Evolutionary conservation across 768 basidiomycete genomes (phyloP).

Genomic region (Hebeloma cylindrosporum): DNA sequence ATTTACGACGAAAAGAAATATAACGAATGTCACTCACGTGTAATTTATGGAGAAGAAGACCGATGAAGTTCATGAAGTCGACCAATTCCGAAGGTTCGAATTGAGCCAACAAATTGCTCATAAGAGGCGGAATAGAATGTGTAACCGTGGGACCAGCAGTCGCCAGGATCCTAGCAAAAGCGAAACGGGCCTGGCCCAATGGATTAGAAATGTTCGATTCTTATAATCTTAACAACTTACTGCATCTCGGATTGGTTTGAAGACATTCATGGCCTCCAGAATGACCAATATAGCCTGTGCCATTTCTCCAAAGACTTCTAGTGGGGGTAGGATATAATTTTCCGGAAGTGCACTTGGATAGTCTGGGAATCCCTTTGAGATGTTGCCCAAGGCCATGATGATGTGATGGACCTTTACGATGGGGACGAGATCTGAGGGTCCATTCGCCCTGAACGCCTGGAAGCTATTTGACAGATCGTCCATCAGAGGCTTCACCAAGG

Average conservation of each 20-base stretch:
- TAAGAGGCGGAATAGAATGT: slow-evolving; percentile 83
- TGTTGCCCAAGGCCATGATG: slow-evolving; percentile 91
- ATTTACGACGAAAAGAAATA: neutral
- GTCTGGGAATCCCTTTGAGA: slow-evolving; percentile 96
- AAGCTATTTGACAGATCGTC: slow-evolving; percentile 63
- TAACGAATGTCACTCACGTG: slow-evolving; percentile 59
- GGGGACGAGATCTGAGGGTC: slow-evolving; percentile 66
- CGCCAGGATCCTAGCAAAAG: slow-evolving; percentile 90
- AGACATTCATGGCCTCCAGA: slow-evolving; percentile 83
- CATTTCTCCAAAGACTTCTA: slow-evolving; percentile 80
- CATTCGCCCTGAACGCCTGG: slow-evolving; percentile 52
- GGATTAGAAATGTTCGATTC: neutral
- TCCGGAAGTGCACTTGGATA: slow-evolving; percentile 69
- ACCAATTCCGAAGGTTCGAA: slow-evolving; percentile 91
- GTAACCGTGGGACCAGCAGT: slow-evolving; percentile 87
- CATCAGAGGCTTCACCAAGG: slow-evolving; percentile 81
- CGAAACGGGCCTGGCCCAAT: slow-evolving; percentile 72
- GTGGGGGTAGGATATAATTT: slow-evolving; percentile 66
- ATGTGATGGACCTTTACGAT: slow-evolving; percentile 89
- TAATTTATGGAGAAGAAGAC: slow-evolving; percentile 85
- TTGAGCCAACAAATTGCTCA: slow-evolving; percentile 86
- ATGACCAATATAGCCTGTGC: slow-evolving; percentile 86
- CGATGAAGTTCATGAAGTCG: slow-evolving; percentile 96
- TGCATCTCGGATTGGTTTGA: slow-evolving; percentile 88
- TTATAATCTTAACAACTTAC: slow-evolving; percentile 45